These are phyloP conservation scores for Leavenworthia alabamica DNA, from an alignment of 345 rosid species.

Conservation along the genomic window DNA sequence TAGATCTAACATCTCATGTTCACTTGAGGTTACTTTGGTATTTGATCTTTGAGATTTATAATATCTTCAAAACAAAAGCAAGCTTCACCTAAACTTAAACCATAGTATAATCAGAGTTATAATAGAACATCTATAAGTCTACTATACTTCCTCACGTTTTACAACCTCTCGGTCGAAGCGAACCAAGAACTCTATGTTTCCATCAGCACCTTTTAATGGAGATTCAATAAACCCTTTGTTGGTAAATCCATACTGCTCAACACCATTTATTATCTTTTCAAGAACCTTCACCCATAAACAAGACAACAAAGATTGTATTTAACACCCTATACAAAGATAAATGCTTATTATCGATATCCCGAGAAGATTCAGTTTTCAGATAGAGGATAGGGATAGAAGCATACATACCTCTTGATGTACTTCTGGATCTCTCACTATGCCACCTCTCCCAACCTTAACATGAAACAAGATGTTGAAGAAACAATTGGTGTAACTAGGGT, in stretches of 20 bases:
- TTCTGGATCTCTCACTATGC: slow-evolving; percentile 84
- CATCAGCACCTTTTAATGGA: slow-evolving; percentile 89
- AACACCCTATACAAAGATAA: background rate
- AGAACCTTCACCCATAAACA: slow-evolving; percentile 53
- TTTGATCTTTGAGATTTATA: background rate
- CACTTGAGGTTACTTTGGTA: background rate
- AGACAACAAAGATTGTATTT: background rate
- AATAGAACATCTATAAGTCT: background rate
- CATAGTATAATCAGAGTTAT: background rate
- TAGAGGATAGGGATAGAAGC: background rate
- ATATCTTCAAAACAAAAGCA: background rate
- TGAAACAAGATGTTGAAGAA: background rate
- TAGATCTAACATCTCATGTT: too few species aligned
- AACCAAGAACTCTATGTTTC: slow-evolving; percentile 81
- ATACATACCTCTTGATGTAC: slow-evolving; percentile 77
- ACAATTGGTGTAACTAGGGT: slow-evolving; percentile 55
- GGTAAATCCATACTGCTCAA: slow-evolving; percentile 60
- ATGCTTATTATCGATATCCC: background rate
- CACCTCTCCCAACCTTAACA: slow-evolving; percentile 81
- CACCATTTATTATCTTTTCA: slow-evolving; percentile 67
- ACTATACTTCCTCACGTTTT: slow-evolving; percentile 24
- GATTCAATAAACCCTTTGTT: slow-evolving; percentile 80
- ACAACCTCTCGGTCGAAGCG: slow-evolving; percentile 45
- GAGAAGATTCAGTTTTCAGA: background rate
- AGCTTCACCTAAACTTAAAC: background rate